Conservation (phyloP, 805 yeast genomes). For the Kluyveromyces starmeri region DNA sequence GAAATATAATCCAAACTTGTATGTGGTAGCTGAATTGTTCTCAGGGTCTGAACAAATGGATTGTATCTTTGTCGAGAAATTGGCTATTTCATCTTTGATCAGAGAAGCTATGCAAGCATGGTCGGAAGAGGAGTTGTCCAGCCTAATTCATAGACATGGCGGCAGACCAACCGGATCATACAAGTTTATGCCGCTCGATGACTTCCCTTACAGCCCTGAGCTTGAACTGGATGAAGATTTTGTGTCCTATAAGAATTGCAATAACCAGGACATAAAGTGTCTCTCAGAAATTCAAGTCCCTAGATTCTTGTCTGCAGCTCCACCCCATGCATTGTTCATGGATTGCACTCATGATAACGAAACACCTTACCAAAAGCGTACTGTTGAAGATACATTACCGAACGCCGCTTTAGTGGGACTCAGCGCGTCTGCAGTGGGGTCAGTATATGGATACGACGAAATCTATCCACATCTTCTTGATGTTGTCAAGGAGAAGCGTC, state of each 20-base stretch:
- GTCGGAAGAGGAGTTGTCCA: constrained; percentile 76
- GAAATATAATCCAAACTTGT: constrained; percentile 69
- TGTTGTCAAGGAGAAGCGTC: constrained; percentile 67
- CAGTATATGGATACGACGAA: constrained; percentile 91
- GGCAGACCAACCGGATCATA: constrained; percentile 94
- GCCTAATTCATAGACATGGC: constrained; percentile 84
- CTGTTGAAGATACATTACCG: constrained; percentile 89
- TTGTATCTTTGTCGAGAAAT: constrained; percentile 78
- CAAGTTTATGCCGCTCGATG: constrained; percentile 69
- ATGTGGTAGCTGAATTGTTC: constrained; percentile 90
- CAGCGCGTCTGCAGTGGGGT: constrained; percentile 89
- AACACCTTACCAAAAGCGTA: constrained; percentile 79
- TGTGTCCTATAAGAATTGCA: constrained; percentile 8
- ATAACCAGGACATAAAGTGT: constrained; percentile 18
- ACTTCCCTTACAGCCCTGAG: constrained; percentile 56
- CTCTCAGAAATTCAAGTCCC: constrained; percentile 64
- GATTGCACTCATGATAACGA: constrained; percentile 97
- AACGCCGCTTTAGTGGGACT: constrained; percentile 91
- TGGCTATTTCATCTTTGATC: constrained; percentile 81
- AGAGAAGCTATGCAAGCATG: constrained; percentile 98
- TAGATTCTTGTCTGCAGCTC: constrained; percentile 49
- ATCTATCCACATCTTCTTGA: constrained; percentile 75
- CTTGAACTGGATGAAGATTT: constrained; percentile 30
- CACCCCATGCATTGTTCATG: constrained; percentile 94
- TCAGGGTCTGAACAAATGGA: constrained; percentile 90